phyloP scores from a whole-genome alignment of 2,329 filamentous ascomycete genomes.

The Alternaria gansuensis region DNA sequence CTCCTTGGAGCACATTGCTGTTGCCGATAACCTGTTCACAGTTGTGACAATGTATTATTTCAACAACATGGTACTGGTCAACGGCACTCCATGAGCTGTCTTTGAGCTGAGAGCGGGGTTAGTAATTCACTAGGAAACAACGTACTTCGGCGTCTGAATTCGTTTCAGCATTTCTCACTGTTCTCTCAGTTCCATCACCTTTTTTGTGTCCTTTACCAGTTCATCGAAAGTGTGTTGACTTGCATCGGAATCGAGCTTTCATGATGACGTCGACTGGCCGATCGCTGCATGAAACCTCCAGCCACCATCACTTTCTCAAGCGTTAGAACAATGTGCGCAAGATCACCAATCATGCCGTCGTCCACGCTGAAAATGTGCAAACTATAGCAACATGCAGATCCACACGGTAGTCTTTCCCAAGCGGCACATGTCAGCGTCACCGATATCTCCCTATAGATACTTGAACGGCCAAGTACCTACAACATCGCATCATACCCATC shows the following conservation, averaged over 20 bases:
- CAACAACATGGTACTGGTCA: neutral
- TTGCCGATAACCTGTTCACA: neutral
- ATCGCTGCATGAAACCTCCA: neutral
- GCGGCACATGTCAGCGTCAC: neutral
- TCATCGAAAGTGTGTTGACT: neutral
- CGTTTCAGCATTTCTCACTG: accelerated
- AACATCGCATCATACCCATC: neutral
- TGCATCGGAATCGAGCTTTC: neutral
- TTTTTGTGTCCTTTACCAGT: neutral
- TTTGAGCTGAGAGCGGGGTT: neutral
- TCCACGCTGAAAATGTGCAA: neutral
- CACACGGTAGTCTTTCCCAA: constrained; percentile 5
- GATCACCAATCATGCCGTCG: neutral
- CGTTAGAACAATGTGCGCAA: neutral
- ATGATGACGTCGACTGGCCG: neutral
- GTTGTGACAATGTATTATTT: neutral
- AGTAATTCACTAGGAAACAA: neutral
- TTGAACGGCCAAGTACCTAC: neutral
- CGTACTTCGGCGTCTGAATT: neutral
- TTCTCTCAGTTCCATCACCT: neutral
- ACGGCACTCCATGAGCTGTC: neutral
- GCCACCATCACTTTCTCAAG: neutral
- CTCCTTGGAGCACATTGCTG: too few species aligned
- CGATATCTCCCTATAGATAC: neutral
- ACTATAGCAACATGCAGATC: neutral